Evolutionary conservation across 2,329 filamentous ascomycete species (phyloP).

Genomic region (Biscogniauxia sp.): DNA sequence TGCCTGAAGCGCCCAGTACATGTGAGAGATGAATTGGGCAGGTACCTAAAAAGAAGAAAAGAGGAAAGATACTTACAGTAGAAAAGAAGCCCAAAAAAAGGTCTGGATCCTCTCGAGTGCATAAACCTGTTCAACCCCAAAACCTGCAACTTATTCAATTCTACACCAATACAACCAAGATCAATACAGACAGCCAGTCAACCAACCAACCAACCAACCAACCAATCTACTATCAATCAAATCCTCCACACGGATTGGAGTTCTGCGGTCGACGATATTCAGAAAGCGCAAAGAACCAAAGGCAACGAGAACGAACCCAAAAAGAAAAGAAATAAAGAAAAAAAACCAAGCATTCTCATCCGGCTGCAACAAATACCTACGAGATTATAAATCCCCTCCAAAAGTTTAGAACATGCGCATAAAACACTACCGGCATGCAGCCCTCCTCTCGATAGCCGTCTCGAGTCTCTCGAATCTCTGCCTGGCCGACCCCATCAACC

Average conservation of each 20-base stretch:
- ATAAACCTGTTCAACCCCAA: background rate
- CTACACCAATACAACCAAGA: background rate
- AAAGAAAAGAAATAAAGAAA: background rate
- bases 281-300: background rate
- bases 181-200: no score
- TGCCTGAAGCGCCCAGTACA: background rate
- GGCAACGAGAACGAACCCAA: background rate
- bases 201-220: no score
- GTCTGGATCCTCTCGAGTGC: background rate
- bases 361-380: background rate
- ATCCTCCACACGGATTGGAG: background rate
- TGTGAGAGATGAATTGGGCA: background rate
- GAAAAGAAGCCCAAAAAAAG: background rate
- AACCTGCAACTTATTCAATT: background rate
- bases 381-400: background rate
- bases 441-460: conserved; percentile 17
- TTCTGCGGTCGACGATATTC: background rate
- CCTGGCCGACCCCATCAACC: conserved; percentile 22
- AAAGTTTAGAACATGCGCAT: conserved; percentile 23
- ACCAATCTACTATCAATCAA: background rate
- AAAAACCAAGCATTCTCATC: background rate
- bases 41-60: background rate
- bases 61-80: background rate
- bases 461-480: conserved; percentile 11
- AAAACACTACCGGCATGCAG: conserved; percentile 13